Conservation (phyloP, 352 stramenopile genomes). For the Phytopythium sindhum region DNA sequence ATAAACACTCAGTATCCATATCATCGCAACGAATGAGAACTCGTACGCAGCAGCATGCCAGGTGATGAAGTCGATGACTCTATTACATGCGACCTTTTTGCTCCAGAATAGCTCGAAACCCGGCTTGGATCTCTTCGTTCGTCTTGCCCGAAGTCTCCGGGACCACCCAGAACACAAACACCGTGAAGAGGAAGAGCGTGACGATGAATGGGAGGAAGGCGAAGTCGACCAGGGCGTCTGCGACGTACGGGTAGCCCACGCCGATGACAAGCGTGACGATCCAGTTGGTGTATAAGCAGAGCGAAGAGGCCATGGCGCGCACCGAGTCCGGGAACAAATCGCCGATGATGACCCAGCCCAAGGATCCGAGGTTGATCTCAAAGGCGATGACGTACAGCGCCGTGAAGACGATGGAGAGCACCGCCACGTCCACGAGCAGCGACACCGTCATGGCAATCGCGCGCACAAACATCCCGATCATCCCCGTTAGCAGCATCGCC, state of each 20-base stretch:
- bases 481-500: slow-evolving; percentile 28
- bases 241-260: slow-evolving; percentile 14
- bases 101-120: slow-evolving; percentile 24
- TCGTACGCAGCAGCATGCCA: no score
- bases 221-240: slow-evolving; percentile 24
- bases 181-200: slow-evolving; percentile 21
- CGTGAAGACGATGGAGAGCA: slow-evolving; percentile 22
- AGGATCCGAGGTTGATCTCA: slow-evolving; percentile 19
- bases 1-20: background rate
- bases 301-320: slow-evolving; percentile 26
- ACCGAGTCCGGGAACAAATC: slow-evolving; percentile 31
- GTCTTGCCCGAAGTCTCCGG: slow-evolving; percentile 50
- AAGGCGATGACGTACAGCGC: slow-evolving; percentile 24
- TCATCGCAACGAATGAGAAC: no score
- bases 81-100: background rate
- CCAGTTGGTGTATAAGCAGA: slow-evolving; percentile 30
- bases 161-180: slow-evolving; percentile 25
- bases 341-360: slow-evolving; percentile 41
- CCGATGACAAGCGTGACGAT: slow-evolving; percentile 14
- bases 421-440: slow-evolving; percentile 12
- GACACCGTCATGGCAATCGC: slow-evolving; percentile 31
- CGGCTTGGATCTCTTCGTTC: slow-evolving; percentile 44
- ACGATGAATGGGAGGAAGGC: slow-evolving; percentile 33
- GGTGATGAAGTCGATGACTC: background rate
- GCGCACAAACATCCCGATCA: slow-evolving; percentile 26